Conservation (phyloP, 345 rosid species). For the Trapa incisa region DNA sequence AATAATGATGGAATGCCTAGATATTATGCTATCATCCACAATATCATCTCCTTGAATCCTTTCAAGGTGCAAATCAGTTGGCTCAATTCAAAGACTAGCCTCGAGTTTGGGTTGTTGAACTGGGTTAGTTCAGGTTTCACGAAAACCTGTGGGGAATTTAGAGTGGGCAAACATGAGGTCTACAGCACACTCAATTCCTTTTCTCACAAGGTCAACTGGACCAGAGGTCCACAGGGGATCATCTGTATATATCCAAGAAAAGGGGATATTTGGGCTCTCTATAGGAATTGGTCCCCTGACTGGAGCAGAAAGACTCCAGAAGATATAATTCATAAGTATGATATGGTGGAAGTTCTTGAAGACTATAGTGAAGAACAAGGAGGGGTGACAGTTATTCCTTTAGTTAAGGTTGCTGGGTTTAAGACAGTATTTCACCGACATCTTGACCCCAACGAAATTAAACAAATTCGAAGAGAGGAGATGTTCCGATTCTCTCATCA, state of each 20-base stretch:
- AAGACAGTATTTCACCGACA: slow-evolving; percentile 26
- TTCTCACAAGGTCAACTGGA: slow-evolving; percentile 34
- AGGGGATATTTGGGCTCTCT: slow-evolving; percentile 37
- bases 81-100: slow-evolving; percentile 67
- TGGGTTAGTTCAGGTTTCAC: slow-evolving; percentile 37
- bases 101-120: slow-evolving; percentile 21
- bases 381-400: slow-evolving; percentile 25
- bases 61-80: slow-evolving; percentile 84
- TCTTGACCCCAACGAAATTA: slow-evolving; percentile 16
- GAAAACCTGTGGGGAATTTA: slow-evolving; percentile 42
- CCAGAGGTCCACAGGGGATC: slow-evolving; percentile 21
- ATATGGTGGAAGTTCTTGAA: slow-evolving; percentile 37
- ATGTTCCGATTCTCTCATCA: slow-evolving; percentile 38
- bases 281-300: slow-evolving; percentile 34
- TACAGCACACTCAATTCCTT: slow-evolving; percentile 22
- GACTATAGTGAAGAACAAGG: slow-evolving; percentile 29
- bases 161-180: slow-evolving; percentile 25
- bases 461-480: slow-evolving; percentile 28
- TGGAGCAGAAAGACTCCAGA: slow-evolving; percentile 26
- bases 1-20: slow-evolving; percentile 94
- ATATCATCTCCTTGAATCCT: slow-evolving; percentile 62
- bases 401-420: slow-evolving; percentile 34
- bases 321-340: slow-evolving; percentile 25
- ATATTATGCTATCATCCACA: slow-evolving; percentile 77
- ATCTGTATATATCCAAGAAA: slow-evolving; percentile 26